Percentiles rank a stretch among this genome's conserved stretches.
Conservation (phyloP, 345 rosid genomes). For the Durio zibethinus region DNA sequence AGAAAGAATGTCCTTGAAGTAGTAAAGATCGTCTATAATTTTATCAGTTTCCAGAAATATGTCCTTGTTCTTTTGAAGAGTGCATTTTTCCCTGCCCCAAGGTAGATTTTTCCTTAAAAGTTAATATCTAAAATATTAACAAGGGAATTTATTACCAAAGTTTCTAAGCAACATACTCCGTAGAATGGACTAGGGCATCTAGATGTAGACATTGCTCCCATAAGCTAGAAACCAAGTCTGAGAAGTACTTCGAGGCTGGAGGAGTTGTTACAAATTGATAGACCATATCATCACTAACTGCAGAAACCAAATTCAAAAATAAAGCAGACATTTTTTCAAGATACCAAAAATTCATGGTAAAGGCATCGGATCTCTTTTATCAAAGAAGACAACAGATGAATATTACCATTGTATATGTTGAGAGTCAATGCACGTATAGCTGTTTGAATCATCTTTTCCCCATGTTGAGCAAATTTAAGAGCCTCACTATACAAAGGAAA, state of each 20-base stretch:
- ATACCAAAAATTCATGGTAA: conserved; percentile 12
- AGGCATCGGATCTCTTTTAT: conserved; percentile 8
- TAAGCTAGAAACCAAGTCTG: conserved; percentile 47
- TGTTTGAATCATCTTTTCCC: conserved; percentile 75
- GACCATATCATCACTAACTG: conserved; percentile 64
- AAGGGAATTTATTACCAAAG: not conserved
- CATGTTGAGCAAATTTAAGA: conserved; percentile 60
- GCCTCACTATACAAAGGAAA: conserved; percentile 61
- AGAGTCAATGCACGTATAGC: conserved; percentile 74
- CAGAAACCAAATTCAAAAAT: conserved; percentile 28
- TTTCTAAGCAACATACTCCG: conserved; percentile 34
- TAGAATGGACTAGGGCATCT: conserved; percentile 39
- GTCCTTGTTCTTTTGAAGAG: conserved; percentile 28
- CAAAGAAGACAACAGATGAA: conserved; percentile 5
- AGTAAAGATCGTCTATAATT: conserved; percentile 61
- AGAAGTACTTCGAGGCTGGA: conserved; percentile 55
- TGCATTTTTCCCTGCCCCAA: conserved; percentile 39
- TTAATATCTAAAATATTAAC: not conserved
- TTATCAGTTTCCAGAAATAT: conserved; percentile 49
- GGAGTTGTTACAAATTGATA: conserved; percentile 49
- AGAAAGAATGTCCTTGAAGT: conserved; percentile 55
- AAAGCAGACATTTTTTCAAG: conserved; percentile 23
- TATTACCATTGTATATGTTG: conserved; percentile 52
- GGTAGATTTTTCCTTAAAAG: not conserved
- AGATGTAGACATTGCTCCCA: conserved; percentile 47